Percentiles rank a stretch among this genome's conserved stretches.
Evolutionary conservation across 2,329 filamentous ascomycete genomes (phyloP).

Genomic region (Didymella glomerata): DNA sequence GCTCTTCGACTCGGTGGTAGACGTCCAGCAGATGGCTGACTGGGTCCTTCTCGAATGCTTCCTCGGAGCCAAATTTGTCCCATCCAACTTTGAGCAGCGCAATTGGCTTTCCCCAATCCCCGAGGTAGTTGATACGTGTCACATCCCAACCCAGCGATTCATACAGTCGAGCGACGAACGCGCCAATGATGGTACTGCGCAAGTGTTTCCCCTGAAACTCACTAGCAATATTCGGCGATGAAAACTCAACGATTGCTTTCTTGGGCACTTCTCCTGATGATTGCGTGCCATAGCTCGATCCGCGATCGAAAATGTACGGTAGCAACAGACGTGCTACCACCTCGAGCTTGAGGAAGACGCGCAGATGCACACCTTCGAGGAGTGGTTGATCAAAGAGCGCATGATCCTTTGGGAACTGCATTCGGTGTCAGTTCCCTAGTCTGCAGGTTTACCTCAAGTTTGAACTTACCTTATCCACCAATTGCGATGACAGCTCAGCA

Average conservation of each 20-base stretch:
- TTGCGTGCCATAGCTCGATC: conserved; percentile 65
- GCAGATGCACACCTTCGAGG: conserved; percentile 68
- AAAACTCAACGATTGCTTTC: conserved; percentile 73
- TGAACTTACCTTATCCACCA: conserved; percentile 35
- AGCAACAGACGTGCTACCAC: conserved; percentile 68
- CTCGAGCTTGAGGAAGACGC: conserved; percentile 70
- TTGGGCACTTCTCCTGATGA: conserved; percentile 62
- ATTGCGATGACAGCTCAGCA: conserved; percentile 24
- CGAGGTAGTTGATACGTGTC: conserved; percentile 70
- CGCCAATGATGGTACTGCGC: conserved; percentile 72
- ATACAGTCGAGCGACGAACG: conserved; percentile 68
- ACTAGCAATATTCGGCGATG: conserved; percentile 78
- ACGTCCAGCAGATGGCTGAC: conserved; percentile 76
- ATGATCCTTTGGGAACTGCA: conserved; percentile 72
- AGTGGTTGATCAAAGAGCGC: conserved; percentile 71
- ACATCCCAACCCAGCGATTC: conserved; percentile 69
- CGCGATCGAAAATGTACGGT: conserved; percentile 67
- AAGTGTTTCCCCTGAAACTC: conserved; percentile 73
- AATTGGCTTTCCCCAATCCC: conserved; percentile 73
- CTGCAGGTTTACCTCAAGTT: too few species aligned
- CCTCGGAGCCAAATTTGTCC: conserved; percentile 71
- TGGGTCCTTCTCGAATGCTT: conserved; percentile 68
- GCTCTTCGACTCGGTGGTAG: conserved; percentile 70
- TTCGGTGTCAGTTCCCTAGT: not conserved
- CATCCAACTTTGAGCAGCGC: conserved; percentile 71